phyloP scores from a whole-genome alignment of 139 green algal genomes.

The Coccomyxa sp. region DNA sequence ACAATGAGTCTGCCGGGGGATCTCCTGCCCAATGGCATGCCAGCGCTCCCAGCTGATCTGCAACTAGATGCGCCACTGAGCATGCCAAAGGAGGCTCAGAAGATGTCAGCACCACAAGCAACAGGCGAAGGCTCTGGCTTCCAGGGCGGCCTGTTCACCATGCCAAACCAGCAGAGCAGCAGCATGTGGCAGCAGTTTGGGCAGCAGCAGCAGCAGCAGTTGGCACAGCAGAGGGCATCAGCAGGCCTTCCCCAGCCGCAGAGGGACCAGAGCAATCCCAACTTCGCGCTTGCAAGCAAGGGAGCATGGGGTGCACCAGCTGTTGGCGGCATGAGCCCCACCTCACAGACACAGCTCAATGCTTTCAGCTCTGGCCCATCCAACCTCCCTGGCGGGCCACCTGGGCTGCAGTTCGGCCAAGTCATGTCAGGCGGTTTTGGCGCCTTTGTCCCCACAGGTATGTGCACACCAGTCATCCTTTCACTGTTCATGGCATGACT shows the following conservation, averaged over 20 bases:
- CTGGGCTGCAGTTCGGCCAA: slow-evolving; percentile 18
- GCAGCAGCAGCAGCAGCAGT: background rate
- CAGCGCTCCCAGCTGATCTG: slow-evolving; percentile 21
- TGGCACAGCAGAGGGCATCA: background rate
- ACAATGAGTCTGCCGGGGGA: background rate
- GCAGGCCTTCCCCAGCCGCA: background rate
- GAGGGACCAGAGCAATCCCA: background rate
- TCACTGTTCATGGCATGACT: no score
- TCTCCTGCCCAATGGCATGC: slow-evolving; percentile 25
- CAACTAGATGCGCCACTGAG: no score
- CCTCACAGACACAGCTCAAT: background rate
- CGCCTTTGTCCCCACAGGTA: slow-evolving; percentile 20
- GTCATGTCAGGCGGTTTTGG: slow-evolving; percentile 4
- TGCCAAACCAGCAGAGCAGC: background rate
- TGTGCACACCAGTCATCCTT: background rate
- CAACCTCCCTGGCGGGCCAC: background rate
- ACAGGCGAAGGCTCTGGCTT: slow-evolving; percentile 6
- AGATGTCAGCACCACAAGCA: no score
- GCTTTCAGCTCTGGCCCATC: background rate
- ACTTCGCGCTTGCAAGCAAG: slow-evolving; percentile 12
- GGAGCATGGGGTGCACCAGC: background rate
- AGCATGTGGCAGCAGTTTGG: slow-evolving; percentile 17
- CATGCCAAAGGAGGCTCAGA: no score
- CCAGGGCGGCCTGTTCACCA: slow-evolving; percentile 13
- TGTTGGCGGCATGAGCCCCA: background rate